Evolutionary conservation across 345 rosid species (phyloP).

Genomic region (Eucalyptus fibrosa): DNA sequence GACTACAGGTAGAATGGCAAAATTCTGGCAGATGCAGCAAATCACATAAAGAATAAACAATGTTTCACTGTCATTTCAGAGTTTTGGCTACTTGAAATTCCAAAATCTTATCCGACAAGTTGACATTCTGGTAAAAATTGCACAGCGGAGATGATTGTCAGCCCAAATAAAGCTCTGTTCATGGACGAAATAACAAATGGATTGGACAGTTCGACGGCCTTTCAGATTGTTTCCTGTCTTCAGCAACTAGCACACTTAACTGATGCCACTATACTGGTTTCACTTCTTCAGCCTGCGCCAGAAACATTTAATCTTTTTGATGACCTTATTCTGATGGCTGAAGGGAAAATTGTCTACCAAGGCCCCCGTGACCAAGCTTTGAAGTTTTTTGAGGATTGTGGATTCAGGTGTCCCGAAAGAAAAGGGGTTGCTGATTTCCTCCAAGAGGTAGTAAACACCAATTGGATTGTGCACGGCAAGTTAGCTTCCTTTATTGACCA

Average conservation of each 20-base stretch:
- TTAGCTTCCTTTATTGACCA: neutral
- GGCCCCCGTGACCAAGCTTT: slow-evolving; percentile 27
- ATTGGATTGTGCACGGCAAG: neutral
- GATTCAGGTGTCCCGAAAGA: slow-evolving; percentile 53
- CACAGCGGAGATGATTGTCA: slow-evolving; percentile 67
- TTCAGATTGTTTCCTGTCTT: slow-evolving; percentile 44
- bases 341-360: slow-evolving; percentile 48
- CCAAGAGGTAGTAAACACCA: slow-evolving; percentile 28
- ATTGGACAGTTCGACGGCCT: slow-evolving; percentile 58
- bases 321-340: slow-evolving; percentile 47
- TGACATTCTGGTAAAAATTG: neutral
- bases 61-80: neutral
- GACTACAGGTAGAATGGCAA: slow-evolving; percentile 19
- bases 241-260: slow-evolving; percentile 50
- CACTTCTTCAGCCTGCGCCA: slow-evolving; percentile 65
- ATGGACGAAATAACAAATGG: slow-evolving; percentile 80
- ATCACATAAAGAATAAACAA: neutral
- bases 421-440: slow-evolving; percentile 59
- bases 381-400: slow-evolving; percentile 42
- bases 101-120: neutral
- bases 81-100: neutral
- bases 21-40: neutral
- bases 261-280: slow-evolving; percentile 39
- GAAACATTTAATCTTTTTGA: slow-evolving; percentile 56
- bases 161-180: slow-evolving; percentile 48